phyloP scores from a whole-genome alignment of 2,329 filamentous ascomycete species.

The Colletotrichum caudatum region DNA sequence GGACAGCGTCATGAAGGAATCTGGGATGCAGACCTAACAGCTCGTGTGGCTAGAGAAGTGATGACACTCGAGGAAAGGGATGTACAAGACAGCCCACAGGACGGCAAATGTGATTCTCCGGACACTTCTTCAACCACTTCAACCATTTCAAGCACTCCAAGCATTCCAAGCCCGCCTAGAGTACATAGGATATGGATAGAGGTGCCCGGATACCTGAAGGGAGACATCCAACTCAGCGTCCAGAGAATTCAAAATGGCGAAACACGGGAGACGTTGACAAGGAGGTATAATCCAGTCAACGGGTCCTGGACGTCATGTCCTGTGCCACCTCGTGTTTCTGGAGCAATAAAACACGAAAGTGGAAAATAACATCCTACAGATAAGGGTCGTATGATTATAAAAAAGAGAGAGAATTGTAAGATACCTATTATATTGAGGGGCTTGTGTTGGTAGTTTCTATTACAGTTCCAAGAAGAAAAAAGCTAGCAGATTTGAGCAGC shows the following conservation, averaged over 20 bases:
- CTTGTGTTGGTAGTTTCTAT: not conserved
- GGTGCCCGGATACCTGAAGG: not conserved
- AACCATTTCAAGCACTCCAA: not conserved
- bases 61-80: constrained; percentile 54
- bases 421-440: accelerated
- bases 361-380: no score
- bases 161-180: not conserved
- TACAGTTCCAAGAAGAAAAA: not conserved
- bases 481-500: not conserved
- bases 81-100: constrained; percentile 43
- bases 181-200: constrained; percentile 9
- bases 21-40: constrained; percentile 53
- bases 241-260: not conserved
- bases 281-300: not conserved
- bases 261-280: not conserved
- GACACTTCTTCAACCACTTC: not conserved
- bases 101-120: constrained; percentile 20
- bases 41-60: constrained; percentile 51
- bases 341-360: not conserved
- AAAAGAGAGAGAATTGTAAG: not conserved
- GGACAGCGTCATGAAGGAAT: constrained; percentile 54
- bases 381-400: not conserved
- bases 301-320: not conserved
- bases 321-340: not conserved
- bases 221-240: not conserved